Percentiles rank a stretch among this genome's conserved stretches.
Evolutionary conservation across 2,329 filamentous ascomycete species (phyloP).

Genomic region (Nemania diffusa): DNA sequence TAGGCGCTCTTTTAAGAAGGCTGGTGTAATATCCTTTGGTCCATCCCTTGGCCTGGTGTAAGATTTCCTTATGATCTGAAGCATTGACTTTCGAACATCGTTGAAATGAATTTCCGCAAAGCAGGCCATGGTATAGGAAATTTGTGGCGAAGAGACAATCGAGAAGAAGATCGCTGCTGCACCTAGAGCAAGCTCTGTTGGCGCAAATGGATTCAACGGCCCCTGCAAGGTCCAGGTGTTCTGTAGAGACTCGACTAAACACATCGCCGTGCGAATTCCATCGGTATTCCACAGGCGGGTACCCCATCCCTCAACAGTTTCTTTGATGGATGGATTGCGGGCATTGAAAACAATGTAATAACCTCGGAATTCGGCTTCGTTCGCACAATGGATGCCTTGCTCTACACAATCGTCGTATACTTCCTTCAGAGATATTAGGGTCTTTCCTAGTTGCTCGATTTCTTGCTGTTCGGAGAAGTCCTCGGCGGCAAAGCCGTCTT

Average conservation of each 20-base stretch:
- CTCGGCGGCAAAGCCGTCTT: constrained; percentile 64
- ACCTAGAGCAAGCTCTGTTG: constrained; percentile 60
- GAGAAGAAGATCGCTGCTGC: constrained; percentile 67
- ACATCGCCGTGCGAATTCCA: constrained; percentile 69
- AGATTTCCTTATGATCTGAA: constrained; percentile 64
- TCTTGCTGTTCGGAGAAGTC: constrained; percentile 75
- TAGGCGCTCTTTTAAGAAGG: constrained; percentile 66
- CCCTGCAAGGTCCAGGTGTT: constrained; percentile 67
- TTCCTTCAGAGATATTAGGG: constrained; percentile 72
- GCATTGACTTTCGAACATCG: constrained; percentile 66
- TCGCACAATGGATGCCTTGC: constrained; percentile 67
- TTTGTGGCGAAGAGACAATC: constrained; percentile 64
- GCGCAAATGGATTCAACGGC: constrained; percentile 62
- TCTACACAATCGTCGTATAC: constrained; percentile 72
- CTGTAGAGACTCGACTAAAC: constrained; percentile 69
- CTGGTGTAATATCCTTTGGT: constrained; percentile 69
- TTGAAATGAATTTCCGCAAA: constrained; percentile 76
- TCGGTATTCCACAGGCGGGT: constrained; percentile 65
- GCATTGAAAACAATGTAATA: constrained; percentile 73
- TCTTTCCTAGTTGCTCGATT: constrained; percentile 73
- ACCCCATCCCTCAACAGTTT: constrained; percentile 67
- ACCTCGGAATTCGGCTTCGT: constrained; percentile 73
- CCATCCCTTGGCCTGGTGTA: constrained; percentile 67
- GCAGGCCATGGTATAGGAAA: constrained; percentile 77
- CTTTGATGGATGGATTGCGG: constrained; percentile 66